Evolutionary conservation across 2,329 filamentous ascomycete genomes (phyloP), one percentile per base, ranked within the genome.

Genomic region (Gyromitra esculenta): DNA sequence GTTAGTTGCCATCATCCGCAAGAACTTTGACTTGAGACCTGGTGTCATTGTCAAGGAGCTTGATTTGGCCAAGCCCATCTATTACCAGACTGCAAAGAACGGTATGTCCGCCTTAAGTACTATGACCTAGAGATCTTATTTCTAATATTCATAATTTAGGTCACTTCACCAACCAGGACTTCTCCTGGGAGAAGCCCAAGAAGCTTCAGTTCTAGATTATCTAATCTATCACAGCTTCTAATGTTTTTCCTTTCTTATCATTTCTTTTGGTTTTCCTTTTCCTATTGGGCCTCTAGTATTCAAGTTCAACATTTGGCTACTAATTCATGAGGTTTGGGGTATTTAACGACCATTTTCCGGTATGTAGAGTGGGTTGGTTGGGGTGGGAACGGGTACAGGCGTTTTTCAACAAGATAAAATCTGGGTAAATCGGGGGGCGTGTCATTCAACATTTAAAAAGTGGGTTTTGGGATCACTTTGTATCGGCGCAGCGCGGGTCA

Each of bases 111-210:
- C 25, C 11, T 63, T n/a, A 15, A 21, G 8, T 64, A 31, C 35
- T 11, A 8, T 11, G 25, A n/a, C 31, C 13, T 21, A 39, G 25
- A 39, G 21, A n/a, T 39, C 13, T 8, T 56, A 25, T 63, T 62
- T 56, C 76, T 76, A 39, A 77, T 52, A 63, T 54, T 41, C 45
- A 15, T 9, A 35, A 57, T 52, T 1, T 43, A 78, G 77, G 77
- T 69, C 96, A 99, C 90, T 99, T 99, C 87, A 97, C 94, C 86
- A 96, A 97, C 92, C 96, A 97, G 90, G 88, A 85, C 85, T 99
- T 99, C 90, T 90, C 88, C 86, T 99, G 96, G 96, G 96, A 99
- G 91, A 90, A 98, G 90, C 95, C 96, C 83, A 97, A 97, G 92
- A 82, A 88, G 81, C 92, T 99, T 83, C 94, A 92, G 87, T 91